Base-by-base conservation (phyloP, 2,329 filamentous ascomycete species). In the Chaetomiaceae sp. region DNA sequence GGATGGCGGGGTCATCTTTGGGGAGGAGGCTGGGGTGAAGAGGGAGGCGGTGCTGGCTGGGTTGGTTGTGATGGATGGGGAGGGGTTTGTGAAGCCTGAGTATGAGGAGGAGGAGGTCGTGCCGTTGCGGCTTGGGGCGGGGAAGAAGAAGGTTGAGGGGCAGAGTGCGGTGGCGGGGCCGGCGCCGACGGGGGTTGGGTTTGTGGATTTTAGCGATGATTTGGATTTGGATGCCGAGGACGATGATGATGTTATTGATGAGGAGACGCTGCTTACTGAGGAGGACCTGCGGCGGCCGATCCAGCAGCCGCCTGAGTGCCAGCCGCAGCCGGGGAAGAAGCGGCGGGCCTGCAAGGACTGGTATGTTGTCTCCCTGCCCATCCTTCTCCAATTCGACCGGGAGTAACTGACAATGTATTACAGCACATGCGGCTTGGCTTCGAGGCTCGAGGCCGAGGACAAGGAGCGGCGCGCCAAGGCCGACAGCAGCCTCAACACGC, bases 311-410 rank as follows among this genome's bases (percentile, higher is more conserved):
- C 81, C 86, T 23, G 89, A 95, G 68, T 99, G 94, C 71, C 83
- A 85, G 55, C 91, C 92, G 44, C 89, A 94, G 72, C 80, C 85
- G 40, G 90, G 89, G 54, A 95, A 95, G 76, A 85, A 92, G 63
- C 87, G 92, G 51, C 85, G 91, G 58, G 91, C 94, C 54, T 99
- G 94, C 79, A 97, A 99, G 74, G 94, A 99, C 75, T 99, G 94
- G 58, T 59, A 54, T 37, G 58, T 39, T n/a, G 38, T 20, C 12
- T 15, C n/a, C 0, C 17, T 3, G 14, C 6, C n/a, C 4, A 9
- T 39, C 4, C 9, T 7, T 12, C 7, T 15, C 4, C 17, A 11
- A n/a, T 1, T 14, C 6, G 14, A 3, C 27, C 29, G 11, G 34
- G 20, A 46, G 5, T 6, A 43, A 29, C 56, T 58, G 46, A 58